phyloP scores from a whole-genome alignment of 176 grass and related monocot species.

The Saccharum officinarum region DNA sequence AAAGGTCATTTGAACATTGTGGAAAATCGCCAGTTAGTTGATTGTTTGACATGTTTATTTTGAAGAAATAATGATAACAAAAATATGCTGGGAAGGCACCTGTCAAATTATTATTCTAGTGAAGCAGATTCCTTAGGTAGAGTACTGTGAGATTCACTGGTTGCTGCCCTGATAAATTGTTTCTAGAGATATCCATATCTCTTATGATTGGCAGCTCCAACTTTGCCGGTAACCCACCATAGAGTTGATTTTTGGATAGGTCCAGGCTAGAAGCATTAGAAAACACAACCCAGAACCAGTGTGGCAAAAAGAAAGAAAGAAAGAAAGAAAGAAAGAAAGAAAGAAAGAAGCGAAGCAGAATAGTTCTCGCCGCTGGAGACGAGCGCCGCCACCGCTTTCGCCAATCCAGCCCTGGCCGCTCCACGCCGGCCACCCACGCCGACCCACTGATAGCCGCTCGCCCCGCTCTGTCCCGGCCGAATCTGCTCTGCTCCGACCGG shows the following conservation, averaged over 20 bases:
- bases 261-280: background rate
- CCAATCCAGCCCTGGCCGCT: no score
- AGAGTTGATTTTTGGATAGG: conserved; percentile 43
- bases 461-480: no score
- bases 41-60: conserved; percentile 26
- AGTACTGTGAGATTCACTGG: conserved; percentile 14
- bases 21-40: background rate
- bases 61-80: background rate
- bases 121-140: fast-evolving
- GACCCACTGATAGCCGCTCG: no score
- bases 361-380: no score
- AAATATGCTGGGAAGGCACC: conserved; percentile 25
- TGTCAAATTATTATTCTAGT: conserved; percentile 34
- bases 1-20: background rate
- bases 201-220: background rate
- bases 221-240: conserved; percentile 12
- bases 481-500: no score
- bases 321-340: no score
- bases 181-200: conserved; percentile 18
- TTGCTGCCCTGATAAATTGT: background rate
- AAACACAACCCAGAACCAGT: conserved; percentile 48
- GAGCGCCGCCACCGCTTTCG: no score
- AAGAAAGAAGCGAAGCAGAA: no score
- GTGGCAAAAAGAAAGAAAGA: no score
- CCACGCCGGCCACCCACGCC: no score